Evolutionary conservation across 257 asterid genomes (phyloP), one percentile per base, ranked within the genome.

Genomic region (Solanum lignicaule): DNA sequence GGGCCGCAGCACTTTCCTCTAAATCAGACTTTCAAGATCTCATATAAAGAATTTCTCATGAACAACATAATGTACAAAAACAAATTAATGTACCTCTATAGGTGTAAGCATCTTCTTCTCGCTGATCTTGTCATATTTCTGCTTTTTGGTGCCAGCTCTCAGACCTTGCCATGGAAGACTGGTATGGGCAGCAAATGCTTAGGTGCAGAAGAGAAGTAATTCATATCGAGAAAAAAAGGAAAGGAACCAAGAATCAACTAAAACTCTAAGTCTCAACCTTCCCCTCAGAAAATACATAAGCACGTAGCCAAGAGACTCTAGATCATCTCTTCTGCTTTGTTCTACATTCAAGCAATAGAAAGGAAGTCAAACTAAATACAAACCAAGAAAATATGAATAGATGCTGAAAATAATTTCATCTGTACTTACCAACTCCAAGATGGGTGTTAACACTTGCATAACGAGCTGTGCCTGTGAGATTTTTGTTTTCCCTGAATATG

Each of bases 391-490:
- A 74, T 27, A 76, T 76, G 7, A 76, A 39, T 38, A n/a, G 60
- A 52, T n/a, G 83, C 21, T 76, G 52, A 76, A 75, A 75, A 76
- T 76, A 76, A 38, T 76, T 23, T 74, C 83, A 23, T 76, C 35
- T 38, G 11, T 38, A 90, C 97, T 92, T 87, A 96, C 99, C 99
- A 89, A 96, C 95, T 88, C 99, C 99, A 89, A 96, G 98, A 89
- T 96, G 99, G 72, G 99, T 95, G 91, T 96, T 96, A 84, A 95
- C 96, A 91, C 99, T 96, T 46, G 99, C 98, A 92, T 96, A 96
- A 65, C 98, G 99, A 87, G 99, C 99, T 9, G 99, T 96, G 72
- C 99, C 99, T 10, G 99, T 95, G 89, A 96, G 99, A 90, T 96
- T 96, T 91, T 94, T 96, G 90, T 96, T 96, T 91, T 96, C 99